Evolutionary conservation across 2,329 filamentous ascomycete species (phyloP), one percentile per base, ranked within the genome.

Genomic region (Hawksworthiomyces lignivorus): DNA sequence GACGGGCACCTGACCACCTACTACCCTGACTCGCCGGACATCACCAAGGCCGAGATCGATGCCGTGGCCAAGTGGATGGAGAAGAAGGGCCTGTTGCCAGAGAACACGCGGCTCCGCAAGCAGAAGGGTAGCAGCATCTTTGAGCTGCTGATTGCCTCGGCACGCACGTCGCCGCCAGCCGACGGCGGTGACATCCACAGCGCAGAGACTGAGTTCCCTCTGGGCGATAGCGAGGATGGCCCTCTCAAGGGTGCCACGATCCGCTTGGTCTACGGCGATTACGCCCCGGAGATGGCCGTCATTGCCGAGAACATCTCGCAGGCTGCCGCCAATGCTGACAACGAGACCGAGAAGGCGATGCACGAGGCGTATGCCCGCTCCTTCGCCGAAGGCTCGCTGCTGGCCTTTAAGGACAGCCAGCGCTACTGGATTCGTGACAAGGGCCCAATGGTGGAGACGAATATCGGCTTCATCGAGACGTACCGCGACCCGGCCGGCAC

Each of bases 391-490:
- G 87, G 87, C 28, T 88, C 84, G 19, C 70, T 90, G 36, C 71
- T 85, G 48, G 79, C 79, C 11, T 89, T 85, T 69, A 89, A 89
- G 62, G 77, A 90, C 56, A 82, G 80, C 49, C 86, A 92, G 60
- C 73, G 84, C 49, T 76, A 74, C 54, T 92, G 87, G 87, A 87
- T 92, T 50, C 78, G 80, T 55, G 85, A 94, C 58, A 86, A 88
- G 60, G 81, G 82, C 17, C 87, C 87, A 4, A 78, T 76, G 63
- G 77, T 94, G 26, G 86, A 92, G 62, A 82, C 75, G 33, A 87
- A 90, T 58, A 75, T 90, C 51, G 86, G 86, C 1, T 92, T 92
- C 56, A 83, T 92, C 39, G 86, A 92, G 65, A 88, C 85, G 0
- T 92, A 92, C 59, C 72, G 86, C 52, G 87, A 94, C 56, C 87